Percentiles rank a stretch among this genome's conserved stretches.
Evolutionary conservation across 768 basidiomycete species (phyloP).

Genomic region (Tremella yokohamensis): DNA sequence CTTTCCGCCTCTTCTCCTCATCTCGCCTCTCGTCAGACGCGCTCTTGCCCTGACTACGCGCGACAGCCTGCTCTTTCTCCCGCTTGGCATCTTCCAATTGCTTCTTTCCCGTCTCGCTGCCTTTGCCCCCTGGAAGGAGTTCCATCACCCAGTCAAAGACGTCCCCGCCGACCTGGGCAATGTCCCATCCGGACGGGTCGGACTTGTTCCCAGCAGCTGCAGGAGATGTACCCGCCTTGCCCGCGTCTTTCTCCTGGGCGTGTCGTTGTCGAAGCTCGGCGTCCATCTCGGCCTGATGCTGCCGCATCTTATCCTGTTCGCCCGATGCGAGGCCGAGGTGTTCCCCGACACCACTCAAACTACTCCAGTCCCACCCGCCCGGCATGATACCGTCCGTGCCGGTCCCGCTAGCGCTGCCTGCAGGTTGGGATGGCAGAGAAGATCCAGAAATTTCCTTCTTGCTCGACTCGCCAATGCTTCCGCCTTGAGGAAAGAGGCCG

Average conservation of each 20-base stretch:
- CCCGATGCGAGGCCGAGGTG: slow-evolving; percentile 55
- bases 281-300: not conserved
- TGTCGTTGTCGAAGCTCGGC: not conserved
- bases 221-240: slow-evolving; percentile 18
- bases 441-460: not conserved
- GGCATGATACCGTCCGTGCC: slow-evolving; percentile 26
- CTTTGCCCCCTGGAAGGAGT: slow-evolving; percentile 56
- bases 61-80: slow-evolving; percentile 37
- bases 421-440: not conserved
- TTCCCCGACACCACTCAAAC: slow-evolving; percentile 26
- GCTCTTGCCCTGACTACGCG: slow-evolving; percentile 6
- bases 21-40: slow-evolving; percentile 16
- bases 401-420: slow-evolving; percentile 15
- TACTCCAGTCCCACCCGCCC: slow-evolving; percentile 40
- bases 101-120: slow-evolving; percentile 45
- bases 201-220: slow-evolving; percentile 13
- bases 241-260: slow-evolving; percentile 15
- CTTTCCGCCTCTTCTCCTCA: slow-evolving; percentile 29
- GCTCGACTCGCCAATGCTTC: slow-evolving; percentile 4
- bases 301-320: slow-evolving; percentile 10
- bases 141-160: slow-evolving; percentile 54
- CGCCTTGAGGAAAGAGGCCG: slow-evolving; percentile 55
- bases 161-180: slow-evolving; percentile 46
- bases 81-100: slow-evolving; percentile 43
- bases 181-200: slow-evolving; percentile 30